A percentile compares a stretch with the other conserved stretches of the same genome.
phyloP scores from a whole-genome alignment of 257 asterid genomes.

The Penstemon davidsonii region DNA sequence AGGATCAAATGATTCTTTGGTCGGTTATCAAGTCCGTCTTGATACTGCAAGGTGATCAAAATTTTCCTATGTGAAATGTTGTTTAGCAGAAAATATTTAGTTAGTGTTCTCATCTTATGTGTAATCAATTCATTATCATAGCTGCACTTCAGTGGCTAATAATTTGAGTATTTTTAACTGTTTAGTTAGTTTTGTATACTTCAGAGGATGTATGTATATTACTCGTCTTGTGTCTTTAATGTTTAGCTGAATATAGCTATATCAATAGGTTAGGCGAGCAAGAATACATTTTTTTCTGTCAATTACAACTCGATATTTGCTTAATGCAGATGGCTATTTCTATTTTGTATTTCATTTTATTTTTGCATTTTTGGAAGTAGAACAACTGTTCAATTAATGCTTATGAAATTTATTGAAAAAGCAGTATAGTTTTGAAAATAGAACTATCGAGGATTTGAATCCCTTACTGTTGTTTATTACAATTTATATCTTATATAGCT shows the following conservation, averaged over 20 bases:
- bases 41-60: conserved; percentile 86
- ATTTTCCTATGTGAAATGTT: conserved; percentile 18
- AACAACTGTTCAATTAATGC: no score
- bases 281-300: no score
- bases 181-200: background rate
- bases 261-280: no score
- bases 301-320: no score
- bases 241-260: no score
- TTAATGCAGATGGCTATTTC: no score
- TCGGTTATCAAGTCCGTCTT: conserved; percentile 98
- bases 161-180: background rate
- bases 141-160: conserved; percentile 23
- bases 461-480: no score
- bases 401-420: no score
- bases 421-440: no score
- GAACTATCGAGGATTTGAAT: no score
- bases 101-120: conserved; percentile 25
- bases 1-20: conserved; percentile 83
- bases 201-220: background rate
- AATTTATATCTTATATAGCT: background rate
- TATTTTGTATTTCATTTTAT: no score
- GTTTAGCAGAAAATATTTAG: conserved; percentile 21
- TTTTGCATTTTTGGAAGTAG: no score
- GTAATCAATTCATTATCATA: conserved; percentile 4
- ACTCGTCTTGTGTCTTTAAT: background rate